A percentile compares a stretch with the other conserved stretches of the same genome.
Evolutionary conservation across 202 grass and related monocot genomes (phyloP).

Genomic region (Carex sylvatica): DNA sequence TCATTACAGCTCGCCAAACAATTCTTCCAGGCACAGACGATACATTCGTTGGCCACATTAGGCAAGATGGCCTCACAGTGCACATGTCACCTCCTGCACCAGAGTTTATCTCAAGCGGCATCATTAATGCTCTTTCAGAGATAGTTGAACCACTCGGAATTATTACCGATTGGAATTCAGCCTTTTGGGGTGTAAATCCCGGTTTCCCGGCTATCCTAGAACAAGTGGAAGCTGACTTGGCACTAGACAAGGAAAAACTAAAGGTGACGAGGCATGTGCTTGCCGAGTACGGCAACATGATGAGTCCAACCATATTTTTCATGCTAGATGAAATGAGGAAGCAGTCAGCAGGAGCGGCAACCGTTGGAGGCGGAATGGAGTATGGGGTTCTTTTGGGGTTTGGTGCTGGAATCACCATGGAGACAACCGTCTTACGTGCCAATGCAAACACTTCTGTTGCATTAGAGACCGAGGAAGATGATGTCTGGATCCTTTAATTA

Average conservation of each 20-base stretch:
- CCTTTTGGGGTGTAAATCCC: slow-evolving; percentile 39
- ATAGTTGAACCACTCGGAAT: slow-evolving; percentile 13
- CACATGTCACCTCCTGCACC: slow-evolving; percentile 7
- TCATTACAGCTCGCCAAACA: too few relatives aligned
- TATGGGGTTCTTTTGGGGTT: slow-evolving; percentile 24
- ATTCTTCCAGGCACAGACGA: slow-evolving; percentile 17
- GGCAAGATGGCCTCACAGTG: slow-evolving; percentile 16
- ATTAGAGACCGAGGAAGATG: neutral
- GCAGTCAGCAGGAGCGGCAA: slow-evolving; percentile 16
- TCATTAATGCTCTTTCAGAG: neutral
- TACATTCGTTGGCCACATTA: neutral
- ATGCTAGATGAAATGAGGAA: slow-evolving; percentile 41
- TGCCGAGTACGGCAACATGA: slow-evolving; percentile 14
- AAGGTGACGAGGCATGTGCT: too few relatives aligned
- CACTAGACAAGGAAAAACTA: slow-evolving; percentile 15
- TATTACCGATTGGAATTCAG: slow-evolving; percentile 23
- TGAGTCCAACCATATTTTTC: slow-evolving; percentile 28
- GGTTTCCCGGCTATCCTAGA: slow-evolving; percentile 31
- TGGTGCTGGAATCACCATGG: slow-evolving; percentile 33
- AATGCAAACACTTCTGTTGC: neutral
- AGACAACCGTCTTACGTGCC: slow-evolving; percentile 36
- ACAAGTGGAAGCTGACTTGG: neutral
- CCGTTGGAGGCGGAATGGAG: slow-evolving; percentile 25
- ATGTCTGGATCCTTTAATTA: neutral
- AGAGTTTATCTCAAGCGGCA: neutral